Evolutionary conservation across 192 early-diverging fungal genomes (phyloP), one percentile per base, ranked within the genome.

Genomic region (Chytriomyces hyalinus): DNA sequence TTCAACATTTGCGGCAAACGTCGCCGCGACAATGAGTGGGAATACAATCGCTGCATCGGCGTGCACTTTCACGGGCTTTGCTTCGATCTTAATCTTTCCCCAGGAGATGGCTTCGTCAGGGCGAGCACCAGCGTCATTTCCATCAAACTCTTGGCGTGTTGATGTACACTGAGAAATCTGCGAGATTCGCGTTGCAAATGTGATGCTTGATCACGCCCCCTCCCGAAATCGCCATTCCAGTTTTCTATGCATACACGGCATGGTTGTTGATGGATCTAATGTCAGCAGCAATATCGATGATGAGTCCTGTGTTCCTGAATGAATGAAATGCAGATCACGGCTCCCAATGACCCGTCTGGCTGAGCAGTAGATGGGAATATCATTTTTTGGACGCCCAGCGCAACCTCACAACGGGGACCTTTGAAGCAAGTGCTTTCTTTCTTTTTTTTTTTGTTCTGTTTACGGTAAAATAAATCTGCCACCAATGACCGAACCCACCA

Each of bases 261-360:
- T 94, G 88, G 79, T 92, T 90, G 84, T 99, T 99, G 80, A 99
- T 91, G 8, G 86, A 87, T 8, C 93, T 89, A 69, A 99, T 98
- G 76, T 99, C 98, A 10, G 87, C 84, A 7, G 92, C 96, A 76
- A 99, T 88, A 78, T 99, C 98, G 57, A 99, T 87, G 28, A 98
- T 87, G 53, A 98, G 85, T 0, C 96, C 96, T 4, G 98, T 97
- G 80, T 90, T 97, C 78, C 91, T 93, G 88, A 91, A 99, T 17
- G 94, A 94, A 86, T 98, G 98, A 78, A 99, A 98, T 26, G 81
- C 97, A 98, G 74, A 99, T 93, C 98, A 99, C 98, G 80, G 98
- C 97, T 8, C 97, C 98, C 13, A 99, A 83, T 2, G 95, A 97
- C 20, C 98, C 98, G 73, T 98, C 98, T 1, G 98, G 97, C 98